phyloP scores from a whole-genome alignment of 2,329 filamentous ascomycete species.

The Fusarium mangiferae region DNA sequence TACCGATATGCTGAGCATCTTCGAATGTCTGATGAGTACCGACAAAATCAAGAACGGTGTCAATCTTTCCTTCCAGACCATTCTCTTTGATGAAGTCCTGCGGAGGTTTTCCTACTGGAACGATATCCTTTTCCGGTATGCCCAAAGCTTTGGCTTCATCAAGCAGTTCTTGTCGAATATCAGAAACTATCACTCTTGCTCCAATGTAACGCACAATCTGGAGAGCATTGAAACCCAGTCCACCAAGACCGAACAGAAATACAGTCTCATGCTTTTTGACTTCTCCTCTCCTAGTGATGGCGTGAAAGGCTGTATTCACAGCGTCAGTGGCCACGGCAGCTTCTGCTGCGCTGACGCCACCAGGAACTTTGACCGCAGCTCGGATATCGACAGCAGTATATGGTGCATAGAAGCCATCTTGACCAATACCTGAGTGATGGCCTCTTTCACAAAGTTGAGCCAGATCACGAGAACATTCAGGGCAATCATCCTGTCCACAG shows the following conservation, averaged over 20 bases:
- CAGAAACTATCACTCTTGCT: slow-evolving; percentile 27
- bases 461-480: slow-evolving; percentile 53
- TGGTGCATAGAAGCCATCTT: slow-evolving; percentile 56
- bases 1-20: slow-evolving; percentile 38
- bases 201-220: slow-evolving; percentile 32
- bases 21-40: slow-evolving; percentile 40
- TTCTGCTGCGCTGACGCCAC: slow-evolving; percentile 26
- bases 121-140: slow-evolving; percentile 13
- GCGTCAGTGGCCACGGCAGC: slow-evolving; percentile 37
- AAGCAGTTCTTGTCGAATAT: slow-evolving; percentile 31
- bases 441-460: slow-evolving; percentile 50
- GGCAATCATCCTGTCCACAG: slow-evolving; percentile 20
- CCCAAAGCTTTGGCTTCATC: slow-evolving; percentile 25
- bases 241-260: slow-evolving; percentile 34
- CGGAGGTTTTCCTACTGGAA: slow-evolving; percentile 17
- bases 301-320: slow-evolving; percentile 35
- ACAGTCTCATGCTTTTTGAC: slow-evolving; percentile 17
- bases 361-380: slow-evolving; percentile 27
- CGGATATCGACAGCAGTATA: slow-evolving; percentile 48
- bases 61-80: slow-evolving; percentile 11
- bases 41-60: slow-evolving; percentile 36
- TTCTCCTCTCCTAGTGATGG: slow-evolving; percentile 29
- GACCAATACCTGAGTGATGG: slow-evolving; percentile 56
- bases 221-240: slow-evolving; percentile 30
- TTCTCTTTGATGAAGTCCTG: slow-evolving; percentile 17